Conservation (phyloP, 352 stramenopile genomes). For the Phytopythium boreale region DNA sequence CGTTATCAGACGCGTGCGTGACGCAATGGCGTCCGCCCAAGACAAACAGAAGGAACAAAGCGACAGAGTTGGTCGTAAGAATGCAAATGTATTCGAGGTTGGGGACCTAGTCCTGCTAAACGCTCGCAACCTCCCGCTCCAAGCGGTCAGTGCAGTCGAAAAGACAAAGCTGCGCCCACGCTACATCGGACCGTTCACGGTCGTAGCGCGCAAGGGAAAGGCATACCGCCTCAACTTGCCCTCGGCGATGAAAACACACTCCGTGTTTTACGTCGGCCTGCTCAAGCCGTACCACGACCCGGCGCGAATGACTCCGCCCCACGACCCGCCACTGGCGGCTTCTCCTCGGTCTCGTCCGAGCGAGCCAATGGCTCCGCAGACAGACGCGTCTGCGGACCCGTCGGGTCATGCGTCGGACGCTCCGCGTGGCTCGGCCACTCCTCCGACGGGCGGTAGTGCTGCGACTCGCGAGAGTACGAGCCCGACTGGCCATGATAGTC, state of each 20-base stretch:
- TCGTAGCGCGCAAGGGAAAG: conserved; percentile 17
- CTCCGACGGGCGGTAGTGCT: too few species aligned
- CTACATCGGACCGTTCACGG: conserved; percentile 19
- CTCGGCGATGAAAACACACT: conserved; percentile 13
- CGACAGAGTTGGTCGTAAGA: conserved; percentile 10
- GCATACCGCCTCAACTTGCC: conserved; percentile 20
- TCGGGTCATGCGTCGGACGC: too few species aligned
- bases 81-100: conserved; percentile 11
- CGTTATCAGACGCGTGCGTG: conserved; percentile 13
- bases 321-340: too few species aligned
- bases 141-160: conserved; percentile 11
- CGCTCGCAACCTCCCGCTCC: conserved; percentile 13
- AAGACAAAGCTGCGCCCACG: conserved; percentile 17
- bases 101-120: conserved; percentile 19
- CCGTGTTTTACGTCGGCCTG: conserved; percentile 19
- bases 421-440: too few species aligned
- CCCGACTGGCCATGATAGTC: too few species aligned
- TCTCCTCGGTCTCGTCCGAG: too few species aligned
- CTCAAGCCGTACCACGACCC: conserved; percentile 15
- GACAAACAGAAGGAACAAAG: conserved; percentile 16
- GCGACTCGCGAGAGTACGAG: too few species aligned
- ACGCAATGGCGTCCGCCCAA: conserved; percentile 16
- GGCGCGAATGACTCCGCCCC: too few species aligned
- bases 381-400: too few species aligned
- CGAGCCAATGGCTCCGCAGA: too few species aligned